A percentile compares a stretch with the other conserved stretches of the same genome.
These are phyloP conservation scores for Globisporangium mamillatum DNA, from an alignment of 352 stramenopile genomes.

Conservation along the genomic window DNA sequence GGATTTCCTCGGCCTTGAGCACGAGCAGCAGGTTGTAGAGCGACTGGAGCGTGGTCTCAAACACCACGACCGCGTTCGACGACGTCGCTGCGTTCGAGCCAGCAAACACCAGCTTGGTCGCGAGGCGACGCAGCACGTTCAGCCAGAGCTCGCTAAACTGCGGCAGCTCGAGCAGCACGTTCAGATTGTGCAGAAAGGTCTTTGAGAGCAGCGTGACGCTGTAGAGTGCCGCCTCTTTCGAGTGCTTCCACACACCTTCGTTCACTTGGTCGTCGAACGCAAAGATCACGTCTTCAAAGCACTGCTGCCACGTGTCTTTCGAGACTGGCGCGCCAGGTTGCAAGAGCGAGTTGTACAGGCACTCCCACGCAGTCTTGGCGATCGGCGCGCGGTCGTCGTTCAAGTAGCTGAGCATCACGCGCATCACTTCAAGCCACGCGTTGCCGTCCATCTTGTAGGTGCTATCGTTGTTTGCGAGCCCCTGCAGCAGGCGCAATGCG, in stretches of 20 bases:
- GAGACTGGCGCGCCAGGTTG: constrained; percentile 64
- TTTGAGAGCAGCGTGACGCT: constrained; percentile 85
- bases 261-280: constrained; percentile 83
- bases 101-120: constrained; percentile 56
- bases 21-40: constrained; percentile 86
- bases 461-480: constrained; percentile 68
- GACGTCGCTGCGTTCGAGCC: constrained; percentile 26
- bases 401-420: constrained; percentile 81
- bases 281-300: constrained; percentile 87
- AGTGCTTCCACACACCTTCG: constrained; percentile 45
- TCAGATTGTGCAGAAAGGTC: constrained; percentile 85
- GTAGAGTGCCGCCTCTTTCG: constrained; percentile 70
- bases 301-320: constrained; percentile 77
- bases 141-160: constrained; percentile 77
- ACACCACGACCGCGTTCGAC: constrained; percentile 57
- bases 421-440: constrained; percentile 84
- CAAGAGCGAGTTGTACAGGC: constrained; percentile 77
- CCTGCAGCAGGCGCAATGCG: constrained; percentile 69
- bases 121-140: constrained; percentile 65
- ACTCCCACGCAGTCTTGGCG: constrained; percentile 83
- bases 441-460: constrained; percentile 69
- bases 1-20: constrained; percentile 71
- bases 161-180: constrained; percentile 60
- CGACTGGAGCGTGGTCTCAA: constrained; percentile 83
- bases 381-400: constrained; percentile 75